These are phyloP conservation scores for Lentinula aciculospora DNA, from an alignment of 768 basidiomycete genomes.

Conservation along the genomic window DNA sequence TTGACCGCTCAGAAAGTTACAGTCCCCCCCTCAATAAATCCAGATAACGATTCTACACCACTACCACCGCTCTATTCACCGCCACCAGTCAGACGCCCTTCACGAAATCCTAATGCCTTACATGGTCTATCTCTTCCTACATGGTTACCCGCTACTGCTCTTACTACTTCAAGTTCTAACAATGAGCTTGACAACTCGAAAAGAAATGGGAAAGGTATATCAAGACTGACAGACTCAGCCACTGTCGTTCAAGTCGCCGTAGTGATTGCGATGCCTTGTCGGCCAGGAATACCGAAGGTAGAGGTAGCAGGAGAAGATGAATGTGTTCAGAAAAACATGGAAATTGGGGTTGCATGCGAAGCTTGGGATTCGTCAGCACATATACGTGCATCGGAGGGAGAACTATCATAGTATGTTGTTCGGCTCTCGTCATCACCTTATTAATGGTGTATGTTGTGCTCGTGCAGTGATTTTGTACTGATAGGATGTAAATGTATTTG, in stretches of 20 bases:
- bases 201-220: slow-evolving; percentile 1
- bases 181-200: not conserved
- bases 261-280: slow-evolving; percentile 42
- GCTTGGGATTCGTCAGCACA: not conserved
- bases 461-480: not conserved
- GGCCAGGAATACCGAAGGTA: slow-evolving; percentile 9
- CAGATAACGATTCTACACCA: not conserved
- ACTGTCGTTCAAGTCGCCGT: slow-evolving; percentile 31
- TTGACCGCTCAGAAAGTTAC: not conserved
- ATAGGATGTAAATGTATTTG: not conserved
- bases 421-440: too few species aligned
- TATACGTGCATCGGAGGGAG: not conserved
- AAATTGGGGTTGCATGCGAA: slow-evolving; percentile 1
- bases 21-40: not conserved
- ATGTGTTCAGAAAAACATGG: not conserved
- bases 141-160: not conserved
- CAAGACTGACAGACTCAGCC: slow-evolving; percentile 13
- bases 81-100: not conserved
- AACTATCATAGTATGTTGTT: not conserved
- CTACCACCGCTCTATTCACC: not conserved
- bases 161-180: not conserved
- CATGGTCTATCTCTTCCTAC: slow-evolving; percentile 9
- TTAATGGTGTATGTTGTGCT: not conserved
- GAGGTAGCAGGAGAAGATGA: not conserved
- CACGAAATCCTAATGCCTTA: slow-evolving; percentile 7